Percentiles rank a stretch among this genome's conserved stretches.
phyloP scores from a whole-genome alignment of 2,329 filamentous ascomycete species.

The Thelonectria discophora region DNA sequence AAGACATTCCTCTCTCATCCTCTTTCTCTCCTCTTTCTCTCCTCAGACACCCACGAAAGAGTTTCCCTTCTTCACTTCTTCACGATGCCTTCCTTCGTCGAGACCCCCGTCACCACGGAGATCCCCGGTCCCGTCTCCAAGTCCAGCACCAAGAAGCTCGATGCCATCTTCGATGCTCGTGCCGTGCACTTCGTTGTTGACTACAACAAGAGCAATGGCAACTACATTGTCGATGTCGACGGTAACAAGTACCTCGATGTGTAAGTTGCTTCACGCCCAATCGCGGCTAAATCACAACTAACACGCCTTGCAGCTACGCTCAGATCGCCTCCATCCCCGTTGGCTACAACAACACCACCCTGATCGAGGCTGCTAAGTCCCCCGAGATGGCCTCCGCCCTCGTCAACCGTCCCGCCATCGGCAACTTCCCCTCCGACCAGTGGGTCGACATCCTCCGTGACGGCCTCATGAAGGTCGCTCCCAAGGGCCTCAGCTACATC shows the following conservation, averaged over 20 bases:
- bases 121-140: constrained; percentile 52
- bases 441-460: constrained; percentile 77
- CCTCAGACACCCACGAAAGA: neutral
- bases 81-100: constrained; percentile 47
- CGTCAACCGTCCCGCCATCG: constrained; percentile 81
- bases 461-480: constrained; percentile 76
- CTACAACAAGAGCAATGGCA: constrained; percentile 61
- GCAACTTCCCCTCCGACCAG: constrained; percentile 81
- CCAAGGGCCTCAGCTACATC: constrained; percentile 79
- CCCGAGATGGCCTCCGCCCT: constrained; percentile 77
- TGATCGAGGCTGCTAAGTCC: constrained; percentile 71
- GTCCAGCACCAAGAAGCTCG: constrained; percentile 53
- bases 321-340: constrained; percentile 87
- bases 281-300: neutral
- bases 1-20: constrained; percentile 26
- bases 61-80: constrained; percentile 25
- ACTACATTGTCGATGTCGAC: constrained; percentile 62
- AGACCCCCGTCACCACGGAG: constrained; percentile 49
- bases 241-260: constrained; percentile 61
- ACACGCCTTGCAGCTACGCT: constrained; percentile 63
- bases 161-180: constrained; percentile 60
- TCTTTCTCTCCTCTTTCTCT: neutral
- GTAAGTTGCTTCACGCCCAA: constrained; percentile 45
- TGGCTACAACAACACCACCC: constrained; percentile 80
- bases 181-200: constrained; percentile 63